Conservation (phyloP, 805 yeast species). For the Nakazawaea wickerhamii region DNA sequence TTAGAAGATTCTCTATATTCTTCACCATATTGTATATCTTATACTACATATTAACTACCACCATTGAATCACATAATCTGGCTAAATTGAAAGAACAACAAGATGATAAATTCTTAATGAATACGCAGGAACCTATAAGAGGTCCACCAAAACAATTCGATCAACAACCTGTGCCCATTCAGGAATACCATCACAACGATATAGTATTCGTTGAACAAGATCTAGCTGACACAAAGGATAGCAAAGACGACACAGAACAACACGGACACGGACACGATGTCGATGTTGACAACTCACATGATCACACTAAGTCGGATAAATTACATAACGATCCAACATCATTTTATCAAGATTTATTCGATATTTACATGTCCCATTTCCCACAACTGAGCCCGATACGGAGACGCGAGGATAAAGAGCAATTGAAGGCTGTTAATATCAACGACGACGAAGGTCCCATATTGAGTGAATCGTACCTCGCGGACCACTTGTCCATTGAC, state of each 20-base stretch:
- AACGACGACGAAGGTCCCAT: slow-evolving; percentile 2
- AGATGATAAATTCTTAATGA: slow-evolving; percentile 1
- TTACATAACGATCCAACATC: not conserved
- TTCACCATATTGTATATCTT: not conserved
- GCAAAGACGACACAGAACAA: not conserved
- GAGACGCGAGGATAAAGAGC: not conserved
- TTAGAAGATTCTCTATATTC: slow-evolving; percentile 2
- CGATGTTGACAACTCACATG: not conserved
- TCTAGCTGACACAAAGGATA: not conserved
- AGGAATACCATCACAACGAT: slow-evolving; percentile 1
- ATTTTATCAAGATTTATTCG: slow-evolving; percentile 6
- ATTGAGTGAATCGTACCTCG: slow-evolving; percentile 4
- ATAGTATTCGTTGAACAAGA: not conserved
- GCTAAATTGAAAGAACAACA: not conserved
- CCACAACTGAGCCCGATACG: slow-evolving; percentile 8
- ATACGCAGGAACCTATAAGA: not conserved
- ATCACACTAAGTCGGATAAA: not conserved
- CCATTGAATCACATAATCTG: not conserved
- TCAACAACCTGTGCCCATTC: not conserved
- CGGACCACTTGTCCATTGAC: not conserved
- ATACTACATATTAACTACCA: not conserved
- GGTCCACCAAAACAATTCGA: not conserved
- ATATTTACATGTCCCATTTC: slow-evolving; percentile 10
- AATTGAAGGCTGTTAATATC: slow-evolving; percentile 4
- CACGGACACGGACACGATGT: not conserved